Conservation (phyloP, 2,329 filamentous ascomycete genomes). For the Spiromastix sp. region DNA sequence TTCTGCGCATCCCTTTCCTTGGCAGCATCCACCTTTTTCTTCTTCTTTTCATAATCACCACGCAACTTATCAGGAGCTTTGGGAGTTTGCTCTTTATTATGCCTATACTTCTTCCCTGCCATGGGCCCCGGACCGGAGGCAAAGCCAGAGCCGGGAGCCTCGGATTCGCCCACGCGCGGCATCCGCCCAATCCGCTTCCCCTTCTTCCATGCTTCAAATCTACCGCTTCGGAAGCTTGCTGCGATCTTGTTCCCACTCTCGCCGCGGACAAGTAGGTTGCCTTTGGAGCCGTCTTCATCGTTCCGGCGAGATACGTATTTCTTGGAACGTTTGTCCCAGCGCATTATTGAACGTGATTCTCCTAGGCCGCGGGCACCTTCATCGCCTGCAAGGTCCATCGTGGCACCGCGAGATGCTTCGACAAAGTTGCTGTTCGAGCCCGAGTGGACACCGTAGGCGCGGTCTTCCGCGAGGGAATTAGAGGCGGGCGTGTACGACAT, state of each 20-base stretch:
- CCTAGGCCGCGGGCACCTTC: conserved; percentile 72
- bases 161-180: conserved; percentile 73
- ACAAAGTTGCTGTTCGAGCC: conserved; percentile 70
- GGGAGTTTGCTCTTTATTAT: conserved; percentile 77
- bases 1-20: conserved; percentile 51
- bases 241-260: conserved; percentile 95
- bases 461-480: conserved; percentile 74
- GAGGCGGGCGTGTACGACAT: conserved; percentile 89
- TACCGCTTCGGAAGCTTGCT: conserved; percentile 81
- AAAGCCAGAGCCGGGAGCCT: conserved; percentile 38
- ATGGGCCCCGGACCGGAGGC: conserved; percentile 24
- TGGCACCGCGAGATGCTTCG: conserved; percentile 71
- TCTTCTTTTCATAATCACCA: conserved; percentile 81
- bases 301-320: conserved; percentile 90
- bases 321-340: conserved; percentile 94
- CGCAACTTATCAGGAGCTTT: conserved; percentile 89
- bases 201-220: conserved; percentile 88
- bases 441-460: conserved; percentile 85
- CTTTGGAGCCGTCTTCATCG: conserved; percentile 83
- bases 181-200: conserved; percentile 69
- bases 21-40: conserved; percentile 80
- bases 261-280: conserved; percentile 67
- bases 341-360: conserved; percentile 64
- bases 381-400: conserved; percentile 90
- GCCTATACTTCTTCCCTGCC: conserved; percentile 58